Base-by-base conservation (phyloP, 768 basidiomycete genomes). In the Mycena rebaudengoi region DNA sequence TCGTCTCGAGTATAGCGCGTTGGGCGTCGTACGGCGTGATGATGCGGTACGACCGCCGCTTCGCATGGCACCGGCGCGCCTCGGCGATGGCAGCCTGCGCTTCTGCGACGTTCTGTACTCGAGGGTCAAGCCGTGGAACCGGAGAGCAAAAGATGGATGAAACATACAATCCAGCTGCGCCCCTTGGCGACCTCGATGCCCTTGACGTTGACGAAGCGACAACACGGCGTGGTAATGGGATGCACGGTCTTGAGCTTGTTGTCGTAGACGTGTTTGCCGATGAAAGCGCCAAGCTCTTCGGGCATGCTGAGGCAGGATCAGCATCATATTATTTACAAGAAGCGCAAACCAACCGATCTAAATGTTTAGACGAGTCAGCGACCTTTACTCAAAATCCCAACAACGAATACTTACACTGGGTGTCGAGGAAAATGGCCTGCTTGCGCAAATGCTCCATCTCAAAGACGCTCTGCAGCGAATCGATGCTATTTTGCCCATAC, bases 11-110 rank as follows among this genome's bases (percentile, higher is more conserved):
- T 6, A 70, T 58, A 14, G 76, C 78, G 10, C 90, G 82, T 71
- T 93, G 92, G 6, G 85, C 83, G 73, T 92, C 91, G 73, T 93
- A 93, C 0, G 91, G 91, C 0, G 91, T 92, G 61, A 93, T 87
- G 23, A 93, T 86, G 2, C 81, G 80, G 68, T 79, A 93, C 0
- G 80, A 73, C 45, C 76, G 78, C 0, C 70, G 68, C n/a, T 76
- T 68, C 2, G 64, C 48, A 37, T 83, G 71, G 23, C 88, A 80
- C 43, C 69, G 21, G 84, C 85, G 50, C 89, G 77, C 52, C 75
- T 57, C 54, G 30, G n/a, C 70, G 5, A 88, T 65, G 7, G 85
- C 81, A 13, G 82, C 80, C 13, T 79, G 49, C 39, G 82, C 75
- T 68, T 92, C 90, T 13, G 71, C 71, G 14, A 69, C 13, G 69